These are phyloP conservation scores for Gamarada debralockiae DNA, from an alignment of 495 filamentous ascomycete species.

Conservation along the genomic window DNA sequence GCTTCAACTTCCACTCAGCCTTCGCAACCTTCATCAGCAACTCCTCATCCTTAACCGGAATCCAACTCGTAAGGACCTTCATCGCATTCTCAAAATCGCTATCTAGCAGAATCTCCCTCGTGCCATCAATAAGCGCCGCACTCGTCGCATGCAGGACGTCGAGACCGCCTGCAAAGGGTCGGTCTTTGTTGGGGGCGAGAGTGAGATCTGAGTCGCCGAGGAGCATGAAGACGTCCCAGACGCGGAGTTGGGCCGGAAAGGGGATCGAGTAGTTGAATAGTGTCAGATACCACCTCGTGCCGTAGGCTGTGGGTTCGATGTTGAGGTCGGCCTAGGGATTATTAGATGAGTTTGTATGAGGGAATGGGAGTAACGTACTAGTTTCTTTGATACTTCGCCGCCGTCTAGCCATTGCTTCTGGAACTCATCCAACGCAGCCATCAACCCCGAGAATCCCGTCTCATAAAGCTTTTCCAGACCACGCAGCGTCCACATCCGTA, in stretches of 20 bases:
- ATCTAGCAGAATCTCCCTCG: conserved; percentile 85
- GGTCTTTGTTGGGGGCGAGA: conserved; percentile 16
- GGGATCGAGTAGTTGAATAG: conserved; percentile 97
- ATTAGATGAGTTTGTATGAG: neutral
- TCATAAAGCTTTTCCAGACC: conserved; percentile 83
- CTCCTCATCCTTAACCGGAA: conserved; percentile 94
- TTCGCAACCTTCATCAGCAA: conserved; percentile 91
- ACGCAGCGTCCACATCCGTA: conserved; percentile 83
- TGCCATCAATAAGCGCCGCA: conserved; percentile 88
- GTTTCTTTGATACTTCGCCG: conserved; percentile 68
- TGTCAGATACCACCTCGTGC: conserved; percentile 95
- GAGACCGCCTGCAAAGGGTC: conserved; percentile 61
- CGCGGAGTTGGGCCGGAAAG: conserved; percentile 92
- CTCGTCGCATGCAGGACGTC: conserved; percentile 89
- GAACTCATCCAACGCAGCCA: conserved; percentile 85
- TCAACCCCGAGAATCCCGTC: conserved; percentile 79
- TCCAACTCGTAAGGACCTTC: conserved; percentile 95
- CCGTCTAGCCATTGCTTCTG: conserved; percentile 78
- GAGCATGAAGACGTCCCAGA: conserved; percentile 99
- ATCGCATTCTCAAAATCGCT: conserved; percentile 97
- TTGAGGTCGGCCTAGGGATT: conserved; percentile 63
- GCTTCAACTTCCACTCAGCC: conserved; percentile 81
- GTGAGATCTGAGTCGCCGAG: conserved; percentile 63
- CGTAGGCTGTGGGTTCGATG: conserved; percentile 87
- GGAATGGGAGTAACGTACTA: conserved; percentile 46